Base-by-base conservation (phyloP, 2,329 filamentous ascomycete genomes). In the Epichloe sp. region DNA sequence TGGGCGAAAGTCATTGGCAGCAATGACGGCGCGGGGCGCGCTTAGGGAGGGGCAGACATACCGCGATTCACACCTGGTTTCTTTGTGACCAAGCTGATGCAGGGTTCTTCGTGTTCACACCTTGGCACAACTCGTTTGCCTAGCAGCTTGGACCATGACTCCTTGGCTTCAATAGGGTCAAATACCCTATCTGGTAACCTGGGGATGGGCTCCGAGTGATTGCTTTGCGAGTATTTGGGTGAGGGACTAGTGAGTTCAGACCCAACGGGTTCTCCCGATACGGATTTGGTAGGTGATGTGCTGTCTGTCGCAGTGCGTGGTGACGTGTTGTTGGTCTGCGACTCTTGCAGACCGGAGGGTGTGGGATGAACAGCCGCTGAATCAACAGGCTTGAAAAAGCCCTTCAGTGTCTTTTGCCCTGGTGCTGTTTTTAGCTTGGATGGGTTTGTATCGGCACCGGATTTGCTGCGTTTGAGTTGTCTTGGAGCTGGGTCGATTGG, bases 81-180 rank as follows among this genome's bases (percentile, higher is more conserved):
- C 71, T 91, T 96, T 1, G 90, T 95, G 17, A 83, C 77, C 48
- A 91, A 71, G 56, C 77, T 87, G 56, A 89, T 86, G 66, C 93
- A 97, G 3, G 87, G 85, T 59, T 97, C 90, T 49, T 81, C 75
- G 62, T 98, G 93, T 46, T 96, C 89, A 63, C 93, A 98, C 52
- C 77, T 78, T 1, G 93, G 93, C 1, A 80, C 74, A 1, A 79
- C 70, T 52, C 85, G 82, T 64, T 85, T 88, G 15, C 83, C 79
- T 55, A 97, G 83, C 14, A 97, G 74, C 63, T 85, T 89, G 4
- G 81, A 83, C 93, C 93, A 97, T 21, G 84, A 85, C 61, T 93
- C 85, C 63, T 88, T 91, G 44, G 78, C 78, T 54, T 79, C 74
- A 47, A 88, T 80, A 0, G 85, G 83, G 58, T 90, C 86, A 54